Percentiles rank a stretch among this genome's conserved stretches.
These are phyloP conservation scores for Malania oleifera DNA, from an alignment of 164 flowering plant genomes.

Conservation along the genomic window DNA sequence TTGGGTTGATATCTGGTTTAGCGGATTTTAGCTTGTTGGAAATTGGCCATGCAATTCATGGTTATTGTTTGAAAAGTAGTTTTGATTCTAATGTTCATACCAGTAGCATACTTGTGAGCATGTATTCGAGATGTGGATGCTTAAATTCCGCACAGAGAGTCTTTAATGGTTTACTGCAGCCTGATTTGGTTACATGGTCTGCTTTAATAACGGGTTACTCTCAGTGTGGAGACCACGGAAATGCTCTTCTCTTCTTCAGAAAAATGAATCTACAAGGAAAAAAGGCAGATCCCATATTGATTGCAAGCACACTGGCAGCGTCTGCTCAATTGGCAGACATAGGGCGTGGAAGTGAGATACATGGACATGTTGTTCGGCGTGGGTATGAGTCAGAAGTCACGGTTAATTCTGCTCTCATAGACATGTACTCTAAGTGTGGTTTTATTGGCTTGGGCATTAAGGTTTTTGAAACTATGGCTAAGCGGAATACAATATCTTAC, in stretches of 20 bases:
- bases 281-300: slow-evolving; percentile 43
- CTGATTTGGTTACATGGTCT: slow-evolving; percentile 78
- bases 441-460: slow-evolving; percentile 34
- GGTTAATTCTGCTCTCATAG: slow-evolving; percentile 66
- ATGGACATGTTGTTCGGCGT: slow-evolving; percentile 56
- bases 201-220: slow-evolving; percentile 64
- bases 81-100: slow-evolving; percentile 49
- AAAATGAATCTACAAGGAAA: slow-evolving; percentile 32
- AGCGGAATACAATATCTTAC: slow-evolving; percentile 38
- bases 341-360: slow-evolving; percentile 54
- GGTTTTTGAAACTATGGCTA: slow-evolving; percentile 40
- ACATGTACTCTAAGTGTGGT: slow-evolving; percentile 79
- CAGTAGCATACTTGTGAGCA: slow-evolving; percentile 58
- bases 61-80: slow-evolving; percentile 49
- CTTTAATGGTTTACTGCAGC: slow-evolving; percentile 37
- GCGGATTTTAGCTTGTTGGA: slow-evolving; percentile 26
- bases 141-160: slow-evolving; percentile 46
- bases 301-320: slow-evolving; percentile 52
- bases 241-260: slow-evolving; percentile 39
- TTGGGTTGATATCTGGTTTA: slow-evolving; percentile 47
- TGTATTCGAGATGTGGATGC: slow-evolving; percentile 62
- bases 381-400: slow-evolving; percentile 35
- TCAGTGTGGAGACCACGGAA: slow-evolving; percentile 39
- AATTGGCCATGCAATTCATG: slow-evolving; percentile 54
- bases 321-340: slow-evolving; percentile 45